Base-by-base conservation (phyloP, 179 eudicot genomes). In the Corrigiola litoralis region DNA sequence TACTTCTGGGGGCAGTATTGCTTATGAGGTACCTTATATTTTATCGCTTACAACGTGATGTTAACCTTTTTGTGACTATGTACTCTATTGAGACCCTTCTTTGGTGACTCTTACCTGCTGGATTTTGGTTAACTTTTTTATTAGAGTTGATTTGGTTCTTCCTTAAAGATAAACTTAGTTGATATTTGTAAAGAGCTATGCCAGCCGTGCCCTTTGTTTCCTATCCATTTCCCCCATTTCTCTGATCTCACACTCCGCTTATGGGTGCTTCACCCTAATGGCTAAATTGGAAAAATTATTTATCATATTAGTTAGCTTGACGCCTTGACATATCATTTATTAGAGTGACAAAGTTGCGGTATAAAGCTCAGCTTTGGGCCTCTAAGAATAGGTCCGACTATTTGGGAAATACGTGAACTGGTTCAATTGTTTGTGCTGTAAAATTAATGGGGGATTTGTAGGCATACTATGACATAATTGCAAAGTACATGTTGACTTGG, bases 1-100 rank as follows among this genome's bases (percentile, higher is more conserved):
- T 47, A 65, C 84, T 48, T 87, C 90, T 73, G 94, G 90, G 65
- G 96, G 94, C 74, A 79, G 73, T 75, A 69, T 89, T 52, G 77
- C 85, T 2, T 87, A 87, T 68, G 88, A 87, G 92, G 96, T 89
- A 78, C 12, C 42, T 4, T 25, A 25, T 41, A 23, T 37, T 60
- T 18, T 46, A 37, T 14, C 31, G 25, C 24, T 20, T 41, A 42
- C 40, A 47, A 34, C 41, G 36, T 52, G 32, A 45, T 46, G 37
- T n/a, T 16, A 6, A 14, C 24, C 24, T 56, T 42, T 45, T 46
- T 34, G 10, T 29, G n/a, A 18, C 41, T 6, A 16, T 11, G 50
- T 16, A 27, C 55, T 32, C 54, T 25, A n/a, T 12, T 29, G 28
- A 40, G 49, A 40, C 29, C 46, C 16, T 46, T 63, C 44, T 0